These are phyloP conservation scores for apple (Malus domestica) DNA, from an alignment of 306 rosid species.

Conservation along the genomic window ASM211411v1 NC_041793.1:34254501-34255000, in stretches of 20 bases:
- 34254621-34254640: no score
- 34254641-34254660: no score
- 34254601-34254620: no score
- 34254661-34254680: no score
- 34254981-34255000: slow-evolving; percentile 23
- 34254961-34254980: background rate
- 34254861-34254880: background rate
- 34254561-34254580: no score
- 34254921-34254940: background rate
- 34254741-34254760: background rate
- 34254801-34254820: background rate
- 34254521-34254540: no score
- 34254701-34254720: background rate
- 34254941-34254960: background rate
- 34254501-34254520: no score
- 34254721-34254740: background rate
- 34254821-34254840: background rate
- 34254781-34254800: background rate
- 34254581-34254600: no score
- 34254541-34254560: no score
- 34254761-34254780: background rate
- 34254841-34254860: background rate
- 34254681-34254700: background rate
- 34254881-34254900: background rate
- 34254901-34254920: background rate